phyloP scores from a whole-genome alignment of 768 basidiomycete genomes.

The Trametes gibbosa region DNA sequence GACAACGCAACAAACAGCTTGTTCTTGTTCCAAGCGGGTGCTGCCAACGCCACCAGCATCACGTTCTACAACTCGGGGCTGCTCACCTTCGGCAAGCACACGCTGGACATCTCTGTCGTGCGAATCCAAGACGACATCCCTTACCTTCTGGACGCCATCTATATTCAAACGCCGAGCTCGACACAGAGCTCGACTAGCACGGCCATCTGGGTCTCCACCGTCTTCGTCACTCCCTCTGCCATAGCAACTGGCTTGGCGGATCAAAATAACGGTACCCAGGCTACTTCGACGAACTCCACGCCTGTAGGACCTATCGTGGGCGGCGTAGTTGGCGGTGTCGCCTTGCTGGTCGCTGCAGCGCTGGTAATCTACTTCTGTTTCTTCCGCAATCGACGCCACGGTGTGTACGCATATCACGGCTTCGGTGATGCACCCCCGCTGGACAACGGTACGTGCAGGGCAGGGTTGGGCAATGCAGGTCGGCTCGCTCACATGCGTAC shows the following conservation, averaged over 20 bases:
- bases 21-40: slow-evolving; percentile 11
- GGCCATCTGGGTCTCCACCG: slow-evolving; percentile 14
- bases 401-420: slow-evolving; percentile 5
- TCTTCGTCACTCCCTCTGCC: not conserved
- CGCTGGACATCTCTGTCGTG: slow-evolving; percentile 18
- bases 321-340: slow-evolving; percentile 17
- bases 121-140: slow-evolving; percentile 3
- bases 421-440: slow-evolving; percentile 3
- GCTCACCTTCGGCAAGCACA: slow-evolving; percentile 16
- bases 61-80: slow-evolving; percentile 18
- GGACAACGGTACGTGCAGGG: slow-evolving; percentile 6
- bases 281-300: not conserved
- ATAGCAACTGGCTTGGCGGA: not conserved
- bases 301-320: slow-evolving; percentile 21
- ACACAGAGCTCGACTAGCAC: not conserved
- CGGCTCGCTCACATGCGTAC: not conserved
- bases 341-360: slow-evolving; percentile 8
- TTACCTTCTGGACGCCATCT: slow-evolving; percentile 20
- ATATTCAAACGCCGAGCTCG: slow-evolving; percentile 1
- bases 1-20: slow-evolving; percentile 16
- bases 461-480: not conserved
- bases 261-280: not conserved
- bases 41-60: not conserved
- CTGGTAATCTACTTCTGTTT: slow-evolving; percentile 17
- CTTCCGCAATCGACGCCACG: slow-evolving; percentile 7